Base-by-base conservation (phyloP, 768 basidiomycete species). In the Auricularia auricula-judae region DNA sequence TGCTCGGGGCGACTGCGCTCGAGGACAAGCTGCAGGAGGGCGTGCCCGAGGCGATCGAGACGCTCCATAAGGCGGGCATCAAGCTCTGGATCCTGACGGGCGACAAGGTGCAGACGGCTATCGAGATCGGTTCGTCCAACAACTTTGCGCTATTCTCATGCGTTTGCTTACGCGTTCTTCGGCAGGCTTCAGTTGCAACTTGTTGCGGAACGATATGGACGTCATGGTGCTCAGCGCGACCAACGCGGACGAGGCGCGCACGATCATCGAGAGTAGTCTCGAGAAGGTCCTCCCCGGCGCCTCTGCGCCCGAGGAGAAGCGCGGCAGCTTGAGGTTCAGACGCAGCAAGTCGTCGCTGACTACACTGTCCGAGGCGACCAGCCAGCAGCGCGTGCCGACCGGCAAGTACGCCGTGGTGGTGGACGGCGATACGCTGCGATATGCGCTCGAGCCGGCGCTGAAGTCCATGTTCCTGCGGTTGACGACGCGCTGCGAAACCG, bases 1-100 rank as follows among this genome's bases (percentile, higher is more conserved):
- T 99, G 51, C 79, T 99, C 11, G 96, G 96, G 0, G 96, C 95
- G 14, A 98, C 96, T 0, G 96, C 96, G 1, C 76, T 99, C 65
- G 96, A 99, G 74, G 96, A 99, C 75, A 97, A 98, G 78, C 77
- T 98, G 66, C 96, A 99, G 71, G 93, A 90, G 71, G 96, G 96
- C 11, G 96, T 99, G 0, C 96, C 96, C 0, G 95, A 97, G 65
- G 89, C 96, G 2, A 98, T 99, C 67, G 93, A 92, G 68, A 88
- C 82, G 64, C 79, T 99, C 16, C 93, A 97, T 70, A 79, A 83
- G 35, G 96, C 96, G 2, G 96, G 96, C 12, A 97, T 99, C 78
- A 99, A 98, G 76, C 75, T 99, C 1, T 99, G 96, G 96, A 96
- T 98, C 73, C 77, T 98, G 60, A 98, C 96, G 42, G 94, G 91